These are phyloP conservation scores for Rubus idaeus DNA, from an alignment of 306 rosid genomes.

Conservation along the genomic window DNA sequence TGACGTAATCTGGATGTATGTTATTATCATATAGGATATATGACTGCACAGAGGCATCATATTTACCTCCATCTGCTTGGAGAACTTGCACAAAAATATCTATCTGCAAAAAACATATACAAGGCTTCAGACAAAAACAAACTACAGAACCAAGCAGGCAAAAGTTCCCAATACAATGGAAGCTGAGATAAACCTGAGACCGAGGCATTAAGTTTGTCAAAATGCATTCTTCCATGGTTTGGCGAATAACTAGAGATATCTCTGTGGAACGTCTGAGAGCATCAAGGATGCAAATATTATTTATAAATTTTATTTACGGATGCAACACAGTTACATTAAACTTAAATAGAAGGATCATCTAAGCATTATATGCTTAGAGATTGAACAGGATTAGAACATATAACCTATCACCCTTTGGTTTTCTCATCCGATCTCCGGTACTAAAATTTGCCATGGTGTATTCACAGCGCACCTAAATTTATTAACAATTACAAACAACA, in stretches of 20 bases:
- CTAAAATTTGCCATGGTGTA: constrained; percentile 95
- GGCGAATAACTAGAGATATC: constrained; percentile 86
- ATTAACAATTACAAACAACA: constrained; percentile 2
- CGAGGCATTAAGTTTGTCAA: constrained; percentile 86
- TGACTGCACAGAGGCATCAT: not conserved
- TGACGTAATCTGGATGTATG: not conserved
- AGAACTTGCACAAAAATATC: constrained; percentile 92
- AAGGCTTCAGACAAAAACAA: constrained; percentile 26
- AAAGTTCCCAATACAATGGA: constrained; percentile 24
- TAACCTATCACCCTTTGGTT: constrained; percentile 88
- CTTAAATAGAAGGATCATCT: not conserved
- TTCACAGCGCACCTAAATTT: constrained; percentile 73
- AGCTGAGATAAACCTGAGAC: constrained; percentile 94
- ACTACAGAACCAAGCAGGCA: constrained; percentile 9
- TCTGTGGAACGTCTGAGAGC: constrained; percentile 81
- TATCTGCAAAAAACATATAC: constrained; percentile 48
- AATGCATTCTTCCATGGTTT: constrained; percentile 88
- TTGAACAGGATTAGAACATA: constrained; percentile 7
- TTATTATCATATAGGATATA: not conserved
- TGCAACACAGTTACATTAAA: not conserved
- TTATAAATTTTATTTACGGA: not conserved
- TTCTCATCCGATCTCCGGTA: constrained; percentile 90
- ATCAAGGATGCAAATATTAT: constrained; percentile 25
- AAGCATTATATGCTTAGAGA: not conserved
- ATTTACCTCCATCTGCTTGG: constrained; percentile 90